Evolutionary conservation across 306 rosid genomes (phyloP), one percentile per base, ranked within the genome.

Genomic region (Vigna mungo): DNA sequence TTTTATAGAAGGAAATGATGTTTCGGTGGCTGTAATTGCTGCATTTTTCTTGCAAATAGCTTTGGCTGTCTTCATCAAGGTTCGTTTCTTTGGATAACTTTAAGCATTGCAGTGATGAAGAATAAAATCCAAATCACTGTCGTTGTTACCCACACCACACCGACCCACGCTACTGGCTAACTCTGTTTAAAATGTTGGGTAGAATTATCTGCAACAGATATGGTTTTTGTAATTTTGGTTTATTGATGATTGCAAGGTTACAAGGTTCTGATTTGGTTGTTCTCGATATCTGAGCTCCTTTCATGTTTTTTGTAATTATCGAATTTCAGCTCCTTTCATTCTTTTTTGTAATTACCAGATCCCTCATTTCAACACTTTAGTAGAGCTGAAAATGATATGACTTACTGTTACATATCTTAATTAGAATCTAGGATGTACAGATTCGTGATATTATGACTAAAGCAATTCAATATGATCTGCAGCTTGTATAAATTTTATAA

Each of bases 21-120:
- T 92, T 71, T 67, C 91, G 20, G 4, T 92, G 61, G 60, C 86
- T 52, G 16, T 84, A 66, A 23, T 85, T 13, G 91, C 93, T 46
- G 94, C 97, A 79, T 89, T 86, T 69, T 71, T 74, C 82, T 84
- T 92, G 88, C 94, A 92, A 86, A 49, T 92, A 66, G 93, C 95
- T 64, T 84, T 92, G 85, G 88, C 91, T 51, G 47, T 89, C 87
- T 92, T 92, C 88, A 82, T 89, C 79, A 92, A 89, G 89, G 93
- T 85, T 74, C 87, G 88, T 90, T 92, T 92, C 91, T 92, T 92
- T 82, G 89, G 88, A 55, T 92, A 87, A 84, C 43, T 56, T 56
- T 48, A 36, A 58, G 63, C 30, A 9, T 32, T 1, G 67, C 43
- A 41, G 49, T 49, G 39, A 14, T 77, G 74, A 59, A 66, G 68